Base-by-base conservation (phyloP, 1,284 basidiomycete genomes). In the Vanrija sp. region DNA sequence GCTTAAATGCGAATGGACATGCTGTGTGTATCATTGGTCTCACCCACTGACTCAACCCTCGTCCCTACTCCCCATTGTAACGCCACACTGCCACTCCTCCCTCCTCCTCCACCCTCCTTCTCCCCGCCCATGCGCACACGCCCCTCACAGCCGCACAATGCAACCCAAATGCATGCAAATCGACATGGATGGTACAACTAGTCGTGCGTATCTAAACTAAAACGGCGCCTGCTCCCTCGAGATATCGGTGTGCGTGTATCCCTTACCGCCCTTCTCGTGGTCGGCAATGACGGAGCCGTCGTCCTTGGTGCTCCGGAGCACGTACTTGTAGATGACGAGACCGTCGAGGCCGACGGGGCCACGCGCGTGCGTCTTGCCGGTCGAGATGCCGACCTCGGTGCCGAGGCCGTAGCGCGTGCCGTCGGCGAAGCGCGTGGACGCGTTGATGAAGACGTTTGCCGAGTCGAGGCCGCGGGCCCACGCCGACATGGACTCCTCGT, bases 371-470 rank as follows among this genome's bases (percentile, higher is more conserved):
- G 96, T 97, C 67, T 91, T 87, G 2, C 93, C 93, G 0, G 96
- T 99, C 71, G 87, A 89, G 70, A 99, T 97, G 9, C 96, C 96
- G 1, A 99, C 95, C 77, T 98, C 96, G 2, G 96, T 95, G 1
- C 96, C 96, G 63, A 97, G 91, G 0, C 96, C 96, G 75, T 93
- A 99, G 54, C 96, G 79, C 77, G 95, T 98, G 1, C 96, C 96
- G 75, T 99, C 96, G 0, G 94, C 89, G 69, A 99, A 98, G 46
- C 96, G 83, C 8, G 96, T 96, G 62, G 87, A 90, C 3, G 93
- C 91, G 67, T 99, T 99, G 61, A 97, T 84, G 68, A 89, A 98
- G 8, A 91, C 91, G 49, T 94, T 93, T 2, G 96, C 90, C 2
- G 87, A 89, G 74, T 95, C 92, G 25, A 98, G 86, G 2, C 89